Percentiles rank a stretch among this genome's conserved stretches.
Conservation (phyloP, 2,329 filamentous ascomycete species). For the Nigrospora sphaerica region DNA sequence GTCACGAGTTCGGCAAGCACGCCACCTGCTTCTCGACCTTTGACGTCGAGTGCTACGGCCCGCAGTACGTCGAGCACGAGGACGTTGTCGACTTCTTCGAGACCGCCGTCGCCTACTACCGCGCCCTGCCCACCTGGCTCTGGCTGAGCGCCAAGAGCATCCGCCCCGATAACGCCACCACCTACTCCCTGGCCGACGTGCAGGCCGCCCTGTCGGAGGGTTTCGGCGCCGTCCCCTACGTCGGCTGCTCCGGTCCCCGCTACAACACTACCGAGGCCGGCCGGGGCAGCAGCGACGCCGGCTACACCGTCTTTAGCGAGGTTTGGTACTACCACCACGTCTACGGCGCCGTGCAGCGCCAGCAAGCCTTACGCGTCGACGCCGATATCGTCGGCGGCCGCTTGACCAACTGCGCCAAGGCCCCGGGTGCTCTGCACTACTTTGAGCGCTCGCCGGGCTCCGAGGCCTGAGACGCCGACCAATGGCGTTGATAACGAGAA, state of each 20-base stretch:
- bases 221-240: constrained; percentile 49
- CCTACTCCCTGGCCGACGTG: constrained; percentile 46
- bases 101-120: constrained; percentile 51
- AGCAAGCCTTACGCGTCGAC: constrained; percentile 33
- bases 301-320: constrained; percentile 51
- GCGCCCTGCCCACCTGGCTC: constrained; percentile 48
- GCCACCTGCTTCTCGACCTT: constrained; percentile 62
- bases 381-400: constrained; percentile 39
- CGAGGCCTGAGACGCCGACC: constrained; percentile 8
- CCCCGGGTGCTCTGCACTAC: constrained; percentile 46
- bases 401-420: constrained; percentile 47
- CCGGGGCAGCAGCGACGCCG: constrained; percentile 44
- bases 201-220: constrained; percentile 39
- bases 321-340: constrained; percentile 62
- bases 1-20: constrained; percentile 62
- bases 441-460: constrained; percentile 39
- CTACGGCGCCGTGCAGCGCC: constrained; percentile 48
- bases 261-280: constrained; percentile 56
- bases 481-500: too few species aligned
- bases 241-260: constrained; percentile 53
- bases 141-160: constrained; percentile 52
- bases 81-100: constrained; percentile 59
- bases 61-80: constrained; percentile 44
- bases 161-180: constrained; percentile 49
- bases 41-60: constrained; percentile 57